Percentiles rank a stretch among this genome's conserved stretches.
phyloP scores from a whole-genome alignment of 2,329 filamentous ascomycete genomes.

The Golovinomyces cichoracearum region DNA sequence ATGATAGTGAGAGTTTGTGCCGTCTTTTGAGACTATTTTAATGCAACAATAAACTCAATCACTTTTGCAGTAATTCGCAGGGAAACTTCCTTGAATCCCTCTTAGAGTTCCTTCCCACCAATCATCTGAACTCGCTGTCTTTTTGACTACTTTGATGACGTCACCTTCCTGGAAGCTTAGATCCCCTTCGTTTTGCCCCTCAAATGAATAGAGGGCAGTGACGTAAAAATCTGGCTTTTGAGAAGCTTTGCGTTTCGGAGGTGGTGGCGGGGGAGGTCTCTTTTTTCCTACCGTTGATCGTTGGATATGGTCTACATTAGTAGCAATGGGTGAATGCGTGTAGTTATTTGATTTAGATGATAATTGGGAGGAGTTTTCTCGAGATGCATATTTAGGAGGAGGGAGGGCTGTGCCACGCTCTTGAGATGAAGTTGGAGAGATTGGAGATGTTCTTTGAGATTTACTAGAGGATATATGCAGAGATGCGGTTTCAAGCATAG shows the following conservation, averaged over 20 bases:
- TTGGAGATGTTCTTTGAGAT: not conserved
- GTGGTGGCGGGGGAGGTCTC: constrained; percentile 48
- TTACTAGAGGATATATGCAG: constrained; percentile 3
- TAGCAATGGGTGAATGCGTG: constrained; percentile 11
- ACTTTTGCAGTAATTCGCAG: constrained; percentile 51
- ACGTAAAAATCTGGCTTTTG: constrained; percentile 20
- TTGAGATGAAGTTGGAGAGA: not conserved
- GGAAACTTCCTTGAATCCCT: constrained; percentile 45
- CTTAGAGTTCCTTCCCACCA: constrained; percentile 67
- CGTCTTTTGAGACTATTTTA: no score
- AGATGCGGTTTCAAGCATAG: constrained; percentile 6
- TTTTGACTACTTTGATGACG: constrained; percentile 49
- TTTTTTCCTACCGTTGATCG: constrained; percentile 29
- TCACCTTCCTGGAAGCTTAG: constrained; percentile 54
- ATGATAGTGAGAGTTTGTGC: no score
- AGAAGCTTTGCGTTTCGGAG: constrained; percentile 29
- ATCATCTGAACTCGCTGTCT: constrained; percentile 55
- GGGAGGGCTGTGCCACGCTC: constrained; percentile 4
- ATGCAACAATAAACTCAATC: constrained; percentile 2
- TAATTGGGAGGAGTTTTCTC: constrained; percentile 5
- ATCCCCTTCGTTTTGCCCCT: constrained; percentile 42
- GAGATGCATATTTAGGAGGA: constrained; percentile 7
- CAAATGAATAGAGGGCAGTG: constrained; percentile 52
- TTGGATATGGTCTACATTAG: constrained; percentile 14
- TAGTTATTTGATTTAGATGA: constrained; percentile 9